Evolutionary conservation across 2,329 filamentous ascomycete genomes (phyloP), one percentile per base, ranked within the genome.

Genomic region (Exophiala sideris): DNA sequence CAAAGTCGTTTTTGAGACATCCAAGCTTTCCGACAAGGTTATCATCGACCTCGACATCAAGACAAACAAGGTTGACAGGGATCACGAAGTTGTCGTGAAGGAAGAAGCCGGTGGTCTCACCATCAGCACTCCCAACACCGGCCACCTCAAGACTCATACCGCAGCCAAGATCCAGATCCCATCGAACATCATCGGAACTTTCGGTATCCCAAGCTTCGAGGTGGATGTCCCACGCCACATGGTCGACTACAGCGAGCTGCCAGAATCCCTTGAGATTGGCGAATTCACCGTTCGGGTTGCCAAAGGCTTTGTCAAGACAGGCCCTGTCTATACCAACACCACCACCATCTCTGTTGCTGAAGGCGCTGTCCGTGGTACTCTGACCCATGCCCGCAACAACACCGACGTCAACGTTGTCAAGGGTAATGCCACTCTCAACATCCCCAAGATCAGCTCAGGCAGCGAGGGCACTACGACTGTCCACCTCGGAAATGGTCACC

Each of bases 11-110:
- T 59, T 59, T 18, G 50, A 50, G n/a, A 59, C 53, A 6, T 59
- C 56, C 41, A 56, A 54, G 36, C 44, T 56, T 3, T 56, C 56
- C 11, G 36, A 56, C 35, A 56, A 56, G 35, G 50, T 59, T 21
- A 38, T 56, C 14, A 53, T 59, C 14, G 56, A 59, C 21, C 44
- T 59, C 10, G 56, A 59, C 33, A 59, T 59, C 50, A 56, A 56
- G 53, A 59, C 56, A 45, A 56, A 41, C 45, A 53, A 56, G 42
- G 34, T 39, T 11, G 53, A 59, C 53, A 56, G 50, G 39, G 2
- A 56, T n/a, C 34, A 40, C n/a, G 45, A 52, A 1, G 47, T 59
- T 10, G 36, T 33, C 10, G 49, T 59, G 45, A 47, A 54, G 41
- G 53, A 59, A 45, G 46, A 59, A 10, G 48, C 56, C 33, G 56